Base-by-base conservation (phyloP, 495 filamentous ascomycete species). In the Acidomyces sp. region DNA sequence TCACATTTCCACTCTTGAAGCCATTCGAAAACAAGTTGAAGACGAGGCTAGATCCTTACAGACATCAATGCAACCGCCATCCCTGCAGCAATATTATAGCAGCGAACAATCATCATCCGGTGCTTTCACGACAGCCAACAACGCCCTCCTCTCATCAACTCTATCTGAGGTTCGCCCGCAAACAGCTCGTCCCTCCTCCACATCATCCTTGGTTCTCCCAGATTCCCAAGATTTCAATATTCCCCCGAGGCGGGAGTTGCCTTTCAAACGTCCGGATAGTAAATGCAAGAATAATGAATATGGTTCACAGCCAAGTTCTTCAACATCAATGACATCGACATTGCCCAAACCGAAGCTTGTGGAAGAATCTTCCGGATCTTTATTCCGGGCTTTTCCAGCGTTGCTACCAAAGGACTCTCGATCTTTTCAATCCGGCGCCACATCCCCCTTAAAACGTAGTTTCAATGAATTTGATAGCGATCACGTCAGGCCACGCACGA, bases 191-290 rank as follows among this genome's bases (percentile, higher is more conserved):
- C 36, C 43, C 4, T 46, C 43, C 6, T 41, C 37, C 1, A 28
- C 46, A 17, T 17, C 41, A 2, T 44, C 23, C 1, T 23, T 15
- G 4, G 9, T 32, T 12, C 19, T 29, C 12, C 39, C 38, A 17
- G 40, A 39, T 10, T 40, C 27, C 23, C 21, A 12, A 0, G 28
- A 39, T 0, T 13, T 34, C 17, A 33, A 48, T 10, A 46, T 65
- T 23, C 61, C 59, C 15, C 60, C 62, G n/a, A 49, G 34, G 30
- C 57, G 59, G 19, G 58, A 57, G 32, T 33, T 63, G 13, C 59
- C 62, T 4, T 62, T 65, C 37, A 41, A 43, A 27, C 50, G 48
- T 7, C 32, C 49, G 11, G 36, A 37, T 10, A 40, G 27, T 18
- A 17, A 10, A 15, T 33, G 27, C 11, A 46, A 20, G 11, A 11